Evolutionary conservation across 306 rosid species (phyloP), one percentile per base, ranked within the genome.

Genomic region (Trifolium repens): DNA sequence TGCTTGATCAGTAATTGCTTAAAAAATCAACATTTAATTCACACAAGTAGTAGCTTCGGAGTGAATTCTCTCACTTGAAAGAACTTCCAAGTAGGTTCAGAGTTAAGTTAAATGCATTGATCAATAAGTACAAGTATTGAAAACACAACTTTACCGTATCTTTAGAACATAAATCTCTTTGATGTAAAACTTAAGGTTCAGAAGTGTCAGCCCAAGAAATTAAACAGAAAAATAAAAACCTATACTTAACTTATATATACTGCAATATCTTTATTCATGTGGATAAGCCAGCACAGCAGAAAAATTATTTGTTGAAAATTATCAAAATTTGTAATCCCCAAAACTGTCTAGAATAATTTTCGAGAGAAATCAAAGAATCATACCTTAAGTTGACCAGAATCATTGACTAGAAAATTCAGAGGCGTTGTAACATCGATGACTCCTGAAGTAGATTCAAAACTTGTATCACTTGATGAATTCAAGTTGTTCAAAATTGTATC

Each of bases 301-400:
- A 58, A 71, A 54, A 49, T 66, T 17, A 64, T 9, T 40, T 30
- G 44, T 13, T 43, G 47, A 35, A 69, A 59, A 5, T 49, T 44
- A n/a, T 27, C 58, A 30, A 39, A 34, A 19, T 37, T 67, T 0
- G 16, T 63, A 49, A 42, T 64, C 5, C 66, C 58, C 53, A 52
- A 34, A 70, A 32, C 35, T 46, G 19, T 37, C 69, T 34, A 43
- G 1, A 76, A 30, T 65, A 75, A 47, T 30, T 69, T 66, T 34
- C 11, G 27, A 22, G 14, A 12, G 35, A 57, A 47, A 50, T 9
- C 66, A 75, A 50, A 50, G 47, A 67, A 69, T 44, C 78, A 42
- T 78, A 96, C 96, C 99, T 92, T 96, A 62, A 92, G 96, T 76
- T 87, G 93, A 49, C 96, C 96, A 39, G 93, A 86, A 63, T 96